Percentiles rank a stretch among this genome's conserved stretches.
phyloP scores from a whole-genome alignment of 371 early-diverging fungal genomes.

The Mortierella sp. region DNA sequence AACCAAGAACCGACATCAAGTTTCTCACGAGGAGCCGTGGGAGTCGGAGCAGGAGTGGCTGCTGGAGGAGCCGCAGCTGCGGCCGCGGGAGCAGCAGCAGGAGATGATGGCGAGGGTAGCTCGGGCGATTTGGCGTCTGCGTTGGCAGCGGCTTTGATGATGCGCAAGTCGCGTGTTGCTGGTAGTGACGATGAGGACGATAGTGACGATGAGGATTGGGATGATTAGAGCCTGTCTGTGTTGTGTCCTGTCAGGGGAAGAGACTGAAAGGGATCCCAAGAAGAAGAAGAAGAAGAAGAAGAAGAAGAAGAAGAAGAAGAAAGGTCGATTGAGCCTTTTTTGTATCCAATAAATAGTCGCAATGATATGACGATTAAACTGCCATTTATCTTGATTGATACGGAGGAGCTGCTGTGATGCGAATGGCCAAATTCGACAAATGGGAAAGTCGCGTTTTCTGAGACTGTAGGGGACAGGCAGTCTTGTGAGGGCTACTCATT shows the following conservation, averaged over 20 bases:
- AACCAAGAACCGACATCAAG: conserved; percentile 1
- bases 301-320: background rate
- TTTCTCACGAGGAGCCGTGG: background rate
- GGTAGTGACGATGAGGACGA: conserved; percentile 55
- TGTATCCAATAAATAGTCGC: too few species aligned
- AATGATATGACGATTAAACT: too few species aligned
- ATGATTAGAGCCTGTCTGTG: conserved; percentile 22
- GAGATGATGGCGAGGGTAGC: conserved; percentile 31
- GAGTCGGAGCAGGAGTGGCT: background rate
- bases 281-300: background rate
- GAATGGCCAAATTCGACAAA: too few species aligned
- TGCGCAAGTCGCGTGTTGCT: conserved; percentile 40
- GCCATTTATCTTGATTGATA: too few species aligned
- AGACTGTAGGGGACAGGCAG: too few species aligned
- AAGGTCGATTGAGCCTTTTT: too few species aligned
- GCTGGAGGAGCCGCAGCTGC: conserved; percentile 22
- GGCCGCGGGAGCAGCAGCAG: conserved; percentile 20
- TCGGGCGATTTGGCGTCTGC: conserved; percentile 43
- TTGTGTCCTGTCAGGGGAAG: background rate
- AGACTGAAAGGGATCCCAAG: background rate
- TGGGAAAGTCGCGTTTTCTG: too few species aligned
- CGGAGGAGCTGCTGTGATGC: too few species aligned
- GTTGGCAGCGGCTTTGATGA: conserved; percentile 30
- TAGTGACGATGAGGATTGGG: conserved; percentile 51
- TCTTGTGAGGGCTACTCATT: too few species aligned